Evolutionary conservation across 345 rosid species (phyloP).

Genomic region (Kernera saxatilis): DNA sequence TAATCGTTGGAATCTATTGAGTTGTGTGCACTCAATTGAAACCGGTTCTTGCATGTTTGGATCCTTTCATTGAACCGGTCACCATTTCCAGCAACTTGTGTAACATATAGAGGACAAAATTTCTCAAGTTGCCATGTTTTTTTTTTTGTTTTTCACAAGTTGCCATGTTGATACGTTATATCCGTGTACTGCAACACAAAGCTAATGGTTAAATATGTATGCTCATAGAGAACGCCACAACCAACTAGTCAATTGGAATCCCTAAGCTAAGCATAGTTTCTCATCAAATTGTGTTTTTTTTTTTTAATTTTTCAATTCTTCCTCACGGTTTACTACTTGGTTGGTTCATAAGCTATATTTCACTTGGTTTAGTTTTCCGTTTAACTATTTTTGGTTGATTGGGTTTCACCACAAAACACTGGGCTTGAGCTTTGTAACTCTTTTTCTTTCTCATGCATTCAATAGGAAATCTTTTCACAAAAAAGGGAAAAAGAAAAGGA

Average conservation of each 20-base stretch:
- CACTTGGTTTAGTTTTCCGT: neutral
- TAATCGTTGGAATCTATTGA: too few species aligned
- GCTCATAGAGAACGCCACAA: neutral
- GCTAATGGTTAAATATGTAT: neutral
- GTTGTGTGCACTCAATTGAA: too few species aligned
- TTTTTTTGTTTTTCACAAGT: too few species aligned
- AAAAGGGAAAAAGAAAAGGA: neutral
- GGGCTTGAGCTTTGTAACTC: neutral
- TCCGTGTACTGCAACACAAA: neutral
- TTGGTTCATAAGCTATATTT: too few species aligned
- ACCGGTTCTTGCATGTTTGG: too few species aligned
- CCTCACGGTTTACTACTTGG: too few species aligned
- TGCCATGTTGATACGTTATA: neutral
- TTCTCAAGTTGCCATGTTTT: neutral
- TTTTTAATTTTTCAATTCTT: too few species aligned
- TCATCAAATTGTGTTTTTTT: too few species aligned
- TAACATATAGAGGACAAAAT: too few species aligned
- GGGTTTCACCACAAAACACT: neutral
- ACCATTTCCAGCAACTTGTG: neutral
- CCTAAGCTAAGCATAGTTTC: too few species aligned
- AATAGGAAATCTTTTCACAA: too few species aligned
- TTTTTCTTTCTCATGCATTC: neutral
- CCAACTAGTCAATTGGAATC: neutral
- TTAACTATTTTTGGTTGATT: neutral
- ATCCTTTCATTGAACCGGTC: neutral